Base-by-base conservation (phyloP, 208 protist species). In the Wallacemonas sp. region DNA sequence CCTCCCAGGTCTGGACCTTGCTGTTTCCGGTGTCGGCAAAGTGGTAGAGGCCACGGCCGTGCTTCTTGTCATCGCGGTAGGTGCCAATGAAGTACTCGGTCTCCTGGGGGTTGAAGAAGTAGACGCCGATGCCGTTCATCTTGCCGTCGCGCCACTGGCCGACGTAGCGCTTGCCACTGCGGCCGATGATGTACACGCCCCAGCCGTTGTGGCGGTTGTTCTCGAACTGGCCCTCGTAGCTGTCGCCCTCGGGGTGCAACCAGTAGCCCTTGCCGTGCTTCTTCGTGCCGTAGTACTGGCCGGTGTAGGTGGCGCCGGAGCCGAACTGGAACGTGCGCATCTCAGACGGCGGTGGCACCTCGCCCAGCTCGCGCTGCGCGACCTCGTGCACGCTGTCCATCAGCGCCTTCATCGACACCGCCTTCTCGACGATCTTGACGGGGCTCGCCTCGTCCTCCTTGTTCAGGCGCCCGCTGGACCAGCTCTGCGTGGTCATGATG, bases 151-250 rank as follows among this genome's bases (percentile, higher is more conserved):
- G 52, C 88, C 90, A 96, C 65, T 89, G 76, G 12, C 90, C 90
- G 1, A 94, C 88, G 57, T 87, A 96, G 57, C 87, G 88, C 68
- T 96, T 96, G 26, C 90, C 88, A 61, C 81, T 94, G 38, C 84
- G 75, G 5, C 90, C 90, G 66, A 91, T 91, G 38, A 86, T 81
- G 68, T 96, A 96, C 17, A 96, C 88, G 9, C 90, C 90, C 90
- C 90, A 96, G n/a, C 90, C 90, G 46, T 77, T 78, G 81, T 96
- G 90, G 61, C 87, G 84, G 67, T 96, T 96, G 68, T 77, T 76
- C 41, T 91, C 80, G 70, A 91, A 96, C 75, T 92, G 81, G 24
- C 90, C 90, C 64, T 94, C 86, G 76, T 94, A 96, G 74, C 77
- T 91, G 63, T 96, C 90, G 24, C 90, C 90, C 64, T 92, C 85